phyloP scores from a whole-genome alignment of 1,139 yeast species.

The Saccharomycopsis hybrid region DNA sequence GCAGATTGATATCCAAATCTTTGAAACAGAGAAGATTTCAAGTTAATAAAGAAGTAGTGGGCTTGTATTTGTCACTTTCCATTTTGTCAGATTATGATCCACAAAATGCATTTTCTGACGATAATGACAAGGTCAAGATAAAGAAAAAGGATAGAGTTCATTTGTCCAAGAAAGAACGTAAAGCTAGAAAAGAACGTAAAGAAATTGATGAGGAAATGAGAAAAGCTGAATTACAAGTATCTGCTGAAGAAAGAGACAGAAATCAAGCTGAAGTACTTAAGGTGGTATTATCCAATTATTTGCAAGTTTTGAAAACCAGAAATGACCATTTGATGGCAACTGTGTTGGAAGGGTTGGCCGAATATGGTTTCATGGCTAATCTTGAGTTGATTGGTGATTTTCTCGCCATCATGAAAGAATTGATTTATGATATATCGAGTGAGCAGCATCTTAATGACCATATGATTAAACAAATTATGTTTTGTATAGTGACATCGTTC shows the following conservation, averaged over 20 bases:
- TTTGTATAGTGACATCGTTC: conserved; percentile 87
- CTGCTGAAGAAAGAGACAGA: conserved; percentile 79
- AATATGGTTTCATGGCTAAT: conserved; percentile 87
- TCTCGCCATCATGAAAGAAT: conserved; percentile 79
- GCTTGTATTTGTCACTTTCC: conserved; percentile 57
- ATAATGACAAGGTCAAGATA: conserved; percentile 42
- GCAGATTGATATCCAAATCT: conserved; percentile 60
- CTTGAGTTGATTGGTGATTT: conserved; percentile 89
- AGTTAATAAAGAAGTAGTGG: conserved; percentile 79
- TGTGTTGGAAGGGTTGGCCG: conserved; percentile 85
- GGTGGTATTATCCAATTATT: conserved; percentile 60
- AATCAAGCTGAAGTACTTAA: conserved; percentile 81
- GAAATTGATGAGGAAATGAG: conserved; percentile 85
- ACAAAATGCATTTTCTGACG: conserved; percentile 40
- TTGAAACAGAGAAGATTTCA: conserved; percentile 68
- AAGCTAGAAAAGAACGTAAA: conserved; percentile 78
- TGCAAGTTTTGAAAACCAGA: conserved; percentile 65
- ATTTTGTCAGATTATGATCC: conserved; percentile 81
- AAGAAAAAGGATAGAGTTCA: conserved; percentile 87
- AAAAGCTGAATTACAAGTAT: conserved; percentile 79
- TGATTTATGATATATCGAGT: conserved; percentile 45
- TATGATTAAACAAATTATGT: conserved; percentile 57
- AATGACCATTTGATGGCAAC: conserved; percentile 72
- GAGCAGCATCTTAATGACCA: conserved; percentile 32
- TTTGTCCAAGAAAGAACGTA: conserved; percentile 79